A percentile compares a stretch with the other conserved stretches of the same genome.
Conservation (phyloP, 2,329 filamentous ascomycete species). For the Fusarium humuli region DNA sequence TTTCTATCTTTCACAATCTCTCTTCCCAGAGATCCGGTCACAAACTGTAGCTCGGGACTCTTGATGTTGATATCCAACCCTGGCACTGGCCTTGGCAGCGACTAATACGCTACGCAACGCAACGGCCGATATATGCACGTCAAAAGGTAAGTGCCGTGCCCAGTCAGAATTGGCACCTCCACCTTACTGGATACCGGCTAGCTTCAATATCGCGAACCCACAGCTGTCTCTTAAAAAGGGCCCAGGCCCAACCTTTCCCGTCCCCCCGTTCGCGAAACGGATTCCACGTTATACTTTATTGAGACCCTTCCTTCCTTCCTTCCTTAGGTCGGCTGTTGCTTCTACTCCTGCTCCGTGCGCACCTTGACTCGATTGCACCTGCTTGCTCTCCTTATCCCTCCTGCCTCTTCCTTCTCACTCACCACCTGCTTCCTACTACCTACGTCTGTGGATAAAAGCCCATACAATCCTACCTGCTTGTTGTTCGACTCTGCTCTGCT, state of each 20-base stretch:
- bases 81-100: constrained; percentile 10
- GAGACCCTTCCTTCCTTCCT: constrained; percentile 22
- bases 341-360: constrained; percentile 1
- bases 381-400: constrained; percentile 3
- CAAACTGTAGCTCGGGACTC: constrained; percentile 1
- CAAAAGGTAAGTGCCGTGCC: constrained; percentile 30
- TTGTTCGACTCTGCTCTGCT: not conserved
- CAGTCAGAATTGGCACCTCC: constrained; percentile 19
- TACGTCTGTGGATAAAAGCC: constrained; percentile 20
- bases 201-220: constrained; percentile 7
- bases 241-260: constrained; percentile 38
- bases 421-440: constrained; percentile 1
- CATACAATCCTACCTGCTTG: constrained; percentile 12
- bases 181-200: constrained; percentile 26
- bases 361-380: constrained; percentile 10
- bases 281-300: constrained; percentile 33
- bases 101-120: constrained; percentile 22
- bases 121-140: constrained; percentile 20
- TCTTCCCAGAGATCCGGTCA: not conserved
- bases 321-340: not conserved
- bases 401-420: constrained; percentile 10
- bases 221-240: constrained; percentile 37
- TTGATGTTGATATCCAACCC: constrained; percentile 19
- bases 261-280: constrained; percentile 34
- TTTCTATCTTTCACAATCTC: not conserved